Evolutionary conservation across 345 rosid species (phyloP).

Genomic region (Moringa oleifera): DNA sequence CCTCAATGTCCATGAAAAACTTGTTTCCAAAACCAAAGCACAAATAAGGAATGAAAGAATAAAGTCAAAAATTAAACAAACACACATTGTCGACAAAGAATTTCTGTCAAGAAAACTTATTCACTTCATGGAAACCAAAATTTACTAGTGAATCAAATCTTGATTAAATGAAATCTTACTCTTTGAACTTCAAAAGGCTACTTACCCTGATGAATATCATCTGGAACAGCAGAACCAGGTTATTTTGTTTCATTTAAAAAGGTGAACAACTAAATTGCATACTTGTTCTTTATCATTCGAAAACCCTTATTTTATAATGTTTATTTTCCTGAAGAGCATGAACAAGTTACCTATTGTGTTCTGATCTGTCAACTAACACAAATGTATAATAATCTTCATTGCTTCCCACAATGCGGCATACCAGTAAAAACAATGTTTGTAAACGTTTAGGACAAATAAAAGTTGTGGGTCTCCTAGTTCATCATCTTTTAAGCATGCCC

Average conservation of each 20-base stretch:
- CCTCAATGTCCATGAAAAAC: conserved; percentile 57
- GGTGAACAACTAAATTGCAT: not conserved
- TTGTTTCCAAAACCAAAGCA: conserved; percentile 15
- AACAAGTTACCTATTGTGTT: too few species aligned
- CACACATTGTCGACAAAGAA: not conserved
- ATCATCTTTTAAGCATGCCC: not conserved
- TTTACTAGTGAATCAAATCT: too few species aligned
- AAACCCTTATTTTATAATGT: not conserved
- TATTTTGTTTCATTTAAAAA: too few species aligned
- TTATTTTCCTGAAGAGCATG: too few species aligned
- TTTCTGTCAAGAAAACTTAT: not conserved
- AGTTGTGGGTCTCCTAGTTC: not conserved
- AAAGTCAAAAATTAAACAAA: conserved; percentile 2
- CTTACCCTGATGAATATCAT: not conserved
- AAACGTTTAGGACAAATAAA: too few species aligned
- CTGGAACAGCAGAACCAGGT: not conserved
- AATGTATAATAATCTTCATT: too few species aligned
- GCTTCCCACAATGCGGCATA: too few species aligned
- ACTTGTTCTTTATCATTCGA: too few species aligned
- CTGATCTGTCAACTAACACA: too few species aligned
- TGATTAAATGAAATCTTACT: not conserved
- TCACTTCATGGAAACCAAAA: not conserved
- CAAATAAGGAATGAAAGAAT: conserved; percentile 1
- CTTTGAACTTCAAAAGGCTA: not conserved
- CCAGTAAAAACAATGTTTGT: too few species aligned